phyloP scores from a whole-genome alignment of 768 basidiomycete species.

The Hypsizygus marmoreus region DNA sequence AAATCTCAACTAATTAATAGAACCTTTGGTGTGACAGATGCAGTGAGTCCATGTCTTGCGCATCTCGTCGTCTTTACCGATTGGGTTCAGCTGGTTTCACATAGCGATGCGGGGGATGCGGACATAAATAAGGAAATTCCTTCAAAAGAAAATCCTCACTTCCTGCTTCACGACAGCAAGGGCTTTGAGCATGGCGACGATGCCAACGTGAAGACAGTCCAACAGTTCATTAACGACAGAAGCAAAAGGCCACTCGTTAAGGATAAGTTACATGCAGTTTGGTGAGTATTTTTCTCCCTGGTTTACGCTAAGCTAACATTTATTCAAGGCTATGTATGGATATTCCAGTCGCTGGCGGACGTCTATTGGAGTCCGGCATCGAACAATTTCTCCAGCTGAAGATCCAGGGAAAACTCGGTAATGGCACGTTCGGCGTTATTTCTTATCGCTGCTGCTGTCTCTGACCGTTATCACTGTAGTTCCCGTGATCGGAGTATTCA shows the following conservation, averaged over 20 bases:
- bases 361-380: constrained; percentile 25
- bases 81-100: constrained; percentile 18
- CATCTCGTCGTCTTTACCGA: background rate
- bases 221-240: constrained; percentile 23
- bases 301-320: background rate
- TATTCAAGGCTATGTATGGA: constrained; percentile 29
- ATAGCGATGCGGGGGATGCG: constrained; percentile 20
- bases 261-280: constrained; percentile 31
- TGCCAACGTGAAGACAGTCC: constrained; percentile 24
- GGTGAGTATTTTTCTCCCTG: constrained; percentile 15
- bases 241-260: constrained; percentile 17
- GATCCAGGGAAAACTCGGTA: constrained; percentile 7
- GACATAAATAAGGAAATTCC: constrained; percentile 29
- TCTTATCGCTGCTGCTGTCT: background rate
- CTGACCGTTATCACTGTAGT: constrained; percentile 16
- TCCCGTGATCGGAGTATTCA: constrained; percentile 34
- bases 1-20: constrained; percentile 31
- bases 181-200: constrained; percentile 30
- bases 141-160: constrained; percentile 24
- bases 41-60: constrained; percentile 12
- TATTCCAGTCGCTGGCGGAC: constrained; percentile 25
- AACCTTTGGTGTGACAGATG: constrained; percentile 27
- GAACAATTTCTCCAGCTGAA: constrained; percentile 25
- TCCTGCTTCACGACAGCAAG: constrained; percentile 31
- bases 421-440: constrained; percentile 13